Percentiles rank a stretch among this genome's conserved stretches.
These are phyloP conservation scores for Cryptosporidium muris DNA, from an alignment of 169 alveolate species.

Conservation along the genomic window DNA sequence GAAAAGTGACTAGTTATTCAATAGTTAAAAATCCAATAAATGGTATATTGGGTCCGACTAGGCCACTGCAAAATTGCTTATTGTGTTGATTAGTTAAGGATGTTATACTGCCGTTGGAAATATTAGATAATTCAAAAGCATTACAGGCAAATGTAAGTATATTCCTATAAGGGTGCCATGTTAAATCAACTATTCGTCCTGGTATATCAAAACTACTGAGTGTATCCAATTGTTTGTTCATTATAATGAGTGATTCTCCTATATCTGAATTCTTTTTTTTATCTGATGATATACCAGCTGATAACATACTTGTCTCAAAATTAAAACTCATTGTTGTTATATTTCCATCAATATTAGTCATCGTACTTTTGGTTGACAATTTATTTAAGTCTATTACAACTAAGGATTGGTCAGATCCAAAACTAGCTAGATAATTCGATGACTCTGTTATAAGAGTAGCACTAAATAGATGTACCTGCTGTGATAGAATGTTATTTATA, in stretches of 20 bases:
- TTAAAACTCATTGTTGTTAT: constrained; percentile 37
- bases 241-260: constrained; percentile 31
- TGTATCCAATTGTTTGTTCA: not conserved
- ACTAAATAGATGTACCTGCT: constrained; percentile 21
- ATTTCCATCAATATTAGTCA: constrained; percentile 35
- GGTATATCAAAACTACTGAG: constrained; percentile 66
- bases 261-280: constrained; percentile 24
- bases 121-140: constrained; percentile 8
- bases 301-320: constrained; percentile 1
- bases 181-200: constrained; percentile 26
- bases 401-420: constrained; percentile 47
- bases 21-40: constrained; percentile 59
- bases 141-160: constrained; percentile 33
- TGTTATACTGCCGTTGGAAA: constrained; percentile 25
- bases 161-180: constrained; percentile 69
- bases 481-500: not conserved
- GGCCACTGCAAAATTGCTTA: constrained; percentile 44
- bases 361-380: constrained; percentile 12
- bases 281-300: constrained; percentile 38
- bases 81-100: constrained; percentile 32
- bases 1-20: not conserved
- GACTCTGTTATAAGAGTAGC: constrained; percentile 17
- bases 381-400: constrained; percentile 9
- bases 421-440: constrained; percentile 40
- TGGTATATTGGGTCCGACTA: constrained; percentile 55